Base-by-base conservation (phyloP, 352 stramenopile species). In the Phytophthora lateralis region DNA sequence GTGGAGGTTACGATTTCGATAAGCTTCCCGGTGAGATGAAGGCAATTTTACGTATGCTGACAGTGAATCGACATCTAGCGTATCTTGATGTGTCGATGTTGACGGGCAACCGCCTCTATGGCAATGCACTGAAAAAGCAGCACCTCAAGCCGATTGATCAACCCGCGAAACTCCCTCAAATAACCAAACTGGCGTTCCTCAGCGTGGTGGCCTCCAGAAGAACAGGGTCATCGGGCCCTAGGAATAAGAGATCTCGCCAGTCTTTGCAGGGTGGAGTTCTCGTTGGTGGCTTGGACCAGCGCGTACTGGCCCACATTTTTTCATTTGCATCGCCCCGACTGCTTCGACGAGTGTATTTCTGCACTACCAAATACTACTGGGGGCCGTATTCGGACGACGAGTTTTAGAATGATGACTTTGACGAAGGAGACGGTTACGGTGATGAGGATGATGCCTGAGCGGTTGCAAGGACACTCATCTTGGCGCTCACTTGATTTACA, bases 321-420 rank as follows among this genome's bases (percentile, higher is more conserved):
- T 37, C 18, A 2, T 66, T 66, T 55, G 59, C 59, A 4, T 17
- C 4, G 1, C 35, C 50, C 6, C 50, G 42, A 21, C 9, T 60
- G 20, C 44, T 61, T 21, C 59, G 59, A 15, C 50, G 21, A 27
- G 59, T 61, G 43, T 71, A 52, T 35, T 52, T 66, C 30, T 48
- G 49, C 10, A 41, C 34, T 17, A 41, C 34, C 1, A 41, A 41
- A 41, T 15, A 41, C 34, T 41, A 41, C 34, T 41, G 34, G 34
- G 34, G 17, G 15, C 34, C 34, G 10, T 41, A 41, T 41, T 41
- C 34, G 2, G 34, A 41, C 14, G 11, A 41, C 11, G 34, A 41
- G 2, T 41, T 41, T 15, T 41, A 41, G 2, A 41, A 17, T 18
- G 34, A 41, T 7, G 34, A 41, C 30, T 35, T 11, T 11, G 30